These are phyloP conservation scores for Pythium graminicola DNA, from an alignment of 352 stramenopile genomes.

Conservation along the genomic window DNA sequence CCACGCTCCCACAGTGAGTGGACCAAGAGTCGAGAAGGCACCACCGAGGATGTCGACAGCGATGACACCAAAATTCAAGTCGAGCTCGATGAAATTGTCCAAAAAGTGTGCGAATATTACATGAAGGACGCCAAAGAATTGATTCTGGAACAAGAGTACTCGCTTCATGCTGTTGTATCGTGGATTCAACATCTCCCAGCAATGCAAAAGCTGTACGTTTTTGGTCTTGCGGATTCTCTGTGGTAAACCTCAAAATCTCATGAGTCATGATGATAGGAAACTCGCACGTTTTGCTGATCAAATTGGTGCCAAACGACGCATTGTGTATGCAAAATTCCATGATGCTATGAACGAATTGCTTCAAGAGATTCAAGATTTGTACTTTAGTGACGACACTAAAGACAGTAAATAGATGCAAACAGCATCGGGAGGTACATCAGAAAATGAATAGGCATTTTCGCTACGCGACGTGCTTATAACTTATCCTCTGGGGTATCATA, in stretches of 20 bases:
- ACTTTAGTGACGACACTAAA: constrained; percentile 43
- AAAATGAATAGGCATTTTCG: constrained; percentile 5
- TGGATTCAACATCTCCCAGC: constrained; percentile 74
- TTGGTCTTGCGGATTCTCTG: too few species aligned
- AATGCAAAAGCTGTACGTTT: constrained; percentile 74
- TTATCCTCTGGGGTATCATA: not conserved
- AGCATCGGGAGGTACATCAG: not conserved
- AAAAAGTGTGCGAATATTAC: constrained; percentile 72
- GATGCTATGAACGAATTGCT: constrained; percentile 68
- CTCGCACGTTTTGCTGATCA: constrained; percentile 73
- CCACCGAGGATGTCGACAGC: constrained; percentile 15
- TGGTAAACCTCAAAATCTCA: too few species aligned
- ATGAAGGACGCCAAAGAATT: constrained; percentile 72
- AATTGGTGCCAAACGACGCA: constrained; percentile 41
- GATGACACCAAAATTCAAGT: constrained; percentile 61
- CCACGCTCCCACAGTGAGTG: constrained; percentile 21
- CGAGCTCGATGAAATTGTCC: constrained; percentile 71
- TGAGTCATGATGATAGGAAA: constrained; percentile 51
- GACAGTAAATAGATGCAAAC: constrained; percentile 41
- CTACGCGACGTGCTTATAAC: too few species aligned
- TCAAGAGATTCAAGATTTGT: constrained; percentile 56
- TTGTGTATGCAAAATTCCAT: constrained; percentile 70
- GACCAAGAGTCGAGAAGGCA: constrained; percentile 10
- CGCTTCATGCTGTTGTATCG: constrained; percentile 57
- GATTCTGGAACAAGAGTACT: constrained; percentile 58